Conservation (phyloP, 2,329 filamentous ascomycete genomes). For the Stenocarpella maydis region DNA sequence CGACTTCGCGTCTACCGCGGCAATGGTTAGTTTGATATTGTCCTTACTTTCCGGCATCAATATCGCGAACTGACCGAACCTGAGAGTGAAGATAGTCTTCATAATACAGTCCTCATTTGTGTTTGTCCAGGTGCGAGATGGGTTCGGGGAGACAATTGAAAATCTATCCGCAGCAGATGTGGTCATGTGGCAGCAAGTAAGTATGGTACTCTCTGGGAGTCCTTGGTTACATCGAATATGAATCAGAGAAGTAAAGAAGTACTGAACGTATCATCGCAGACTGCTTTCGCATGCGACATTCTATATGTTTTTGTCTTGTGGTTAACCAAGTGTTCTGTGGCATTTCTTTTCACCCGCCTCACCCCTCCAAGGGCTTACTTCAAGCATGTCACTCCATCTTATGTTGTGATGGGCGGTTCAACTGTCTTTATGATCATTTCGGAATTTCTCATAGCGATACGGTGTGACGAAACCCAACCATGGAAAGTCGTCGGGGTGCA, state of each 20-base stretch:
- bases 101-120: slow-evolving; percentile 48
- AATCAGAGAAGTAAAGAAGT: background rate
- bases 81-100: slow-evolving; percentile 42
- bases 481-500: slow-evolving; percentile 45
- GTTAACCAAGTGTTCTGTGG: slow-evolving; percentile 52
- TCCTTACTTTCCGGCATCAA: background rate
- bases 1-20: slow-evolving; percentile 44
- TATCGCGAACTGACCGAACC: background rate
- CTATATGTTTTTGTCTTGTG: slow-evolving; percentile 52
- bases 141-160: slow-evolving; percentile 48
- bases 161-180: slow-evolving; percentile 38
- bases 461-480: slow-evolving; percentile 49
- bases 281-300: slow-evolving; percentile 50
- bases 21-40: slow-evolving; percentile 37
- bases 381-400: slow-evolving; percentile 47
- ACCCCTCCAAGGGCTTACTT: slow-evolving; percentile 54
- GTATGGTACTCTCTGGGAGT: slow-evolving; percentile 38
- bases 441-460: slow-evolving; percentile 49
- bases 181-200: slow-evolving; percentile 49
- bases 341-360: slow-evolving; percentile 53
- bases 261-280: slow-evolving; percentile 37
- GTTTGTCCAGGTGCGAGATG: slow-evolving; percentile 47
- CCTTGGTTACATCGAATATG: background rate
- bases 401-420: slow-evolving; percentile 46
- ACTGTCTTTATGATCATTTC: slow-evolving; percentile 50